Conservation (phyloP, 2,329 filamentous ascomycete genomes). For the Keithomyces neogunnii region DNA sequence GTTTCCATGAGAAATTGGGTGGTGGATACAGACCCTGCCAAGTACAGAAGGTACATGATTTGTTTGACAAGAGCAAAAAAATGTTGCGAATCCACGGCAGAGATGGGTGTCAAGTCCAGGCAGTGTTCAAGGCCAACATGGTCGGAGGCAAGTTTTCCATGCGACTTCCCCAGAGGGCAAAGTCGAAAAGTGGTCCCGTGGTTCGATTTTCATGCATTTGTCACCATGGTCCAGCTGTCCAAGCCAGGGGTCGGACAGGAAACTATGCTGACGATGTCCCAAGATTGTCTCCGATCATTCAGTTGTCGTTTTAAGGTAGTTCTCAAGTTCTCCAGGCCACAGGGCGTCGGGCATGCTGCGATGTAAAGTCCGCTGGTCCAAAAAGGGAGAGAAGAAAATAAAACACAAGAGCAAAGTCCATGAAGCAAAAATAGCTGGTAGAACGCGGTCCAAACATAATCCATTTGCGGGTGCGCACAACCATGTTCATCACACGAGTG, state of each 20-base stretch:
- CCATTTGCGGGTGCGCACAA: not conserved
- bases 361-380: not conserved
- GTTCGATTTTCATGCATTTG: too few relatives aligned
- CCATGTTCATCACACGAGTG: not conserved
- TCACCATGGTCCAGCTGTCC: not conserved
- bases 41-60: slow-evolving; percentile 5
- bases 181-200: too few relatives aligned
- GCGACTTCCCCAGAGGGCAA: not conserved
- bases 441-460: not conserved
- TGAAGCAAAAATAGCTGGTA: not conserved
- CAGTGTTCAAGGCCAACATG: not conserved
- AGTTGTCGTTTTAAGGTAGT: too few relatives aligned
- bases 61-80: not conserved
- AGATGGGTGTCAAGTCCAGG: not conserved
- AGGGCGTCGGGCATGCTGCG: too few relatives aligned
- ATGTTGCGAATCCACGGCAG: not conserved
- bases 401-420: not conserved
- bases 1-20: slow-evolving; percentile 11
- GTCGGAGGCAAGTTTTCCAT: not conserved
- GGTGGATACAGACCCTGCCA: slow-evolving; percentile 17
- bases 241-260: too few relatives aligned
- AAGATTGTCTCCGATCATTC: too few relatives aligned
- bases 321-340: too few relatives aligned
- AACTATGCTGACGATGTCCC: too few relatives aligned
- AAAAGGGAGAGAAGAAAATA: not conserved